A percentile compares a stretch with the other conserved stretches of the same genome.
Conservation (phyloP, 2,329 filamentous ascomycete genomes). For the Neonectria hederae region DNA sequence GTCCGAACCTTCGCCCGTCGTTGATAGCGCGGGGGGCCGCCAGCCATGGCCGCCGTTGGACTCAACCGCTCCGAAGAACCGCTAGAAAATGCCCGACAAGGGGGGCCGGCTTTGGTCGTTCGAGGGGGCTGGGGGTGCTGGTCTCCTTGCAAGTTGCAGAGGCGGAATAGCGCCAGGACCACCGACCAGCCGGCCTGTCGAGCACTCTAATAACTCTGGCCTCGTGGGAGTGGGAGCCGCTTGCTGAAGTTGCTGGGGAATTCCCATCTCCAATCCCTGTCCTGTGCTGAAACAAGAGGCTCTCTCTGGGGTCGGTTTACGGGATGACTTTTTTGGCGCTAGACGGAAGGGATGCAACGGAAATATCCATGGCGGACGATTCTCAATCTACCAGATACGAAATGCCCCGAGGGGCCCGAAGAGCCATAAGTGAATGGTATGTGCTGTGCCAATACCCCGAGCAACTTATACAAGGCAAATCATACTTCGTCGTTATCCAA, state of each 20-base stretch:
- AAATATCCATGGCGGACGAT: constrained; percentile 26
- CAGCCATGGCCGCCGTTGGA: constrained; percentile 38
- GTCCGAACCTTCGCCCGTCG: constrained; percentile 29
- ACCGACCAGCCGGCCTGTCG: constrained; percentile 19
- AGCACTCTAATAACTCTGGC: constrained; percentile 9
- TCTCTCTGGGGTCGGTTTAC: constrained; percentile 34
- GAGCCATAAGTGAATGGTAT: neutral
- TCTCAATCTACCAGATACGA: constrained; percentile 18
- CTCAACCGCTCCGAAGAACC: constrained; percentile 28
- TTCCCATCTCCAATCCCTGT: constrained; percentile 33
- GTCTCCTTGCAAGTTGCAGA: constrained; percentile 11
- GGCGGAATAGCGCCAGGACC: constrained; percentile 35
- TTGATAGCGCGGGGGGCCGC: constrained; percentile 30
- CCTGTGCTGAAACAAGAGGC: constrained; percentile 42
- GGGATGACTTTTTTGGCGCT: constrained; percentile 26
- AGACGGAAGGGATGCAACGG: constrained; percentile 18
- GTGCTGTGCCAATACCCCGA: neutral
- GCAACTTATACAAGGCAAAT: neutral
- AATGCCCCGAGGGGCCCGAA: neutral
- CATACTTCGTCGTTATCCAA: neutral
- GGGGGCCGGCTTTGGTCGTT: constrained; percentile 29
- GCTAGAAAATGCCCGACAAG: constrained; percentile 18
- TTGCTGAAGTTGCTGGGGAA: constrained; percentile 17
- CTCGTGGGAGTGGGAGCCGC: constrained; percentile 23
- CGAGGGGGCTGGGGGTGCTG: constrained; percentile 28